Base-by-base conservation (phyloP, 352 stramenopile species). In the Globisporangium solare region DNA sequence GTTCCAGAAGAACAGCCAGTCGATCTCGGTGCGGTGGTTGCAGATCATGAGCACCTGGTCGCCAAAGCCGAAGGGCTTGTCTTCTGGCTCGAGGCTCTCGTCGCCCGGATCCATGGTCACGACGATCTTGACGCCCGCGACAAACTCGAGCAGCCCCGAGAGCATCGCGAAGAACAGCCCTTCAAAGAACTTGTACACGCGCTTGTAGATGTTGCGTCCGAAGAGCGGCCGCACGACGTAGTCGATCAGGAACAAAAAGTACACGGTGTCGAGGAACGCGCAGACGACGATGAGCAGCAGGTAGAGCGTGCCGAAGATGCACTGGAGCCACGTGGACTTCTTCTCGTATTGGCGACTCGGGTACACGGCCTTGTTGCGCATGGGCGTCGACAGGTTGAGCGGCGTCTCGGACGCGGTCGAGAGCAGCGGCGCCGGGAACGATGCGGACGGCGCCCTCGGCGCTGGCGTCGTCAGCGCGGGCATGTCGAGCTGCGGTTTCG, bases 1-100 rank as follows among this genome's bases (percentile, higher is more conserved):
- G 58, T 79, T 89, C 81, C 81, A 92, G 51, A 89, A 86, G 64
- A 91, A 89, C 49, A 94, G 62, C 81, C 83, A 90, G 67, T 94
- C 81, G 51, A 92, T 73, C 63, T 92, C 83, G 3, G 74, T 90
- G 41, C 83, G 79, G 56, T 92, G 81, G 66, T 92, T 94, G 52
- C 65, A 85, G 42, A 94, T 71, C 24, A 92, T 48, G 46, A 92
- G 63, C 31, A 84, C 68, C 21, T 80, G 68, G 37, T 91, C 77
- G 6, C 67, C 37, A 1, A 47, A 35, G 2, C 62, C 17, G 54
- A 91, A 89, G 8, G 64, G 47, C n/a, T 75, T 41, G 22, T 62
- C 47, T 0, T n/a, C 10, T 10, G 56, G 47, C 1, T 85, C 69
- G 49, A 63, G 50, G 20, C 55, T 63, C 31, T 55, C 67, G 35